These are phyloP conservation scores for Taxawa tesnikishii DNA, from an alignment of 2,329 filamentous ascomycete genomes.

Conservation along the genomic window DNA sequence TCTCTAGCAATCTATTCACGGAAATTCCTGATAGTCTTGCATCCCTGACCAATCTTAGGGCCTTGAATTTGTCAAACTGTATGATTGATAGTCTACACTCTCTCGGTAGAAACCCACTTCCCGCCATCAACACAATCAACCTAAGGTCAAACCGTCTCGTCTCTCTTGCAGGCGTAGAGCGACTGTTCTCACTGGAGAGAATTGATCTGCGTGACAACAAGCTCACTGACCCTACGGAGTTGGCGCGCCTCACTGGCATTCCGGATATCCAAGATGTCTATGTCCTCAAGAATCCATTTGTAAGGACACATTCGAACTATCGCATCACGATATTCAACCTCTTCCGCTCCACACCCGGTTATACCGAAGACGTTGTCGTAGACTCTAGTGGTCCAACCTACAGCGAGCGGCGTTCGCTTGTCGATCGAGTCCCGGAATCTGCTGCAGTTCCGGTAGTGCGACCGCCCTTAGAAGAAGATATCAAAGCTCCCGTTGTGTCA, in stretches of 20 bases:
- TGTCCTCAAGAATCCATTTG: slow-evolving; percentile 85
- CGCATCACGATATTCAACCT: slow-evolving; percentile 90
- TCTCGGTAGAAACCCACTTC: slow-evolving; percentile 70
- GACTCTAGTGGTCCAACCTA: slow-evolving; percentile 77
- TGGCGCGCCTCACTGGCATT: slow-evolving; percentile 79
- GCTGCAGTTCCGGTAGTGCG: slow-evolving; percentile 22
- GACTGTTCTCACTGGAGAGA: slow-evolving; percentile 74
- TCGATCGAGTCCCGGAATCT: slow-evolving; percentile 65
- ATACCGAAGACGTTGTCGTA: slow-evolving; percentile 80
- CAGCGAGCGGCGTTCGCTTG: slow-evolving; percentile 69
- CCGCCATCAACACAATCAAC: slow-evolving; percentile 87
- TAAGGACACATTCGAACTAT: slow-evolving; percentile 73
- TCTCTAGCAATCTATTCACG: slow-evolving; percentile 87
- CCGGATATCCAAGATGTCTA: slow-evolving; percentile 89
- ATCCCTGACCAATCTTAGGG: slow-evolving; percentile 73
- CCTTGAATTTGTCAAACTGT: slow-evolving; percentile 87
- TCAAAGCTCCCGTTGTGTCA: slow-evolving; percentile 26
- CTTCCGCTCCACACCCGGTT: slow-evolving; percentile 81
- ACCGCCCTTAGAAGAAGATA: slow-evolving; percentile 22
- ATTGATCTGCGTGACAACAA: slow-evolving; percentile 86
- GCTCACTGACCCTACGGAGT: slow-evolving; percentile 78
- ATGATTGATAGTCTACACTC: slow-evolving; percentile 96
- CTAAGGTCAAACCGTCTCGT: slow-evolving; percentile 77
- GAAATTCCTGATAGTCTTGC: slow-evolving; percentile 88
- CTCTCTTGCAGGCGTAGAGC: slow-evolving; percentile 82